A percentile compares a stretch with the other conserved stretches of the same genome.
Conservation (phyloP, 441 rosid species). For the Euphorbia schlechtendalii region DNA sequence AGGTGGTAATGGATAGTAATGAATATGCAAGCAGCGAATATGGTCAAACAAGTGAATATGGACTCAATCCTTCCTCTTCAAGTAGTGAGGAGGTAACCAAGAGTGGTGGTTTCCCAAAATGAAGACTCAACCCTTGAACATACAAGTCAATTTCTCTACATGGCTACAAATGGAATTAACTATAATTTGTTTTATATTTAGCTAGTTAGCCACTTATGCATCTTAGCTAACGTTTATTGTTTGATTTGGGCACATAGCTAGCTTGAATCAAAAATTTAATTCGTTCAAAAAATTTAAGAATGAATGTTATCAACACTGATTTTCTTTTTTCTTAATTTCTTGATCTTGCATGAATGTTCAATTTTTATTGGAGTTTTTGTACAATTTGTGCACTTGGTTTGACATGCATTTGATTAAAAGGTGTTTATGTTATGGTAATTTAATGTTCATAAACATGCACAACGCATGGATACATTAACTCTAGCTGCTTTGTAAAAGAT, state of each 20-base stretch:
- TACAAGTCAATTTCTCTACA: neutral
- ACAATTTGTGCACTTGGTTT: neutral
- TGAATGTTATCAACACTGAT: neutral
- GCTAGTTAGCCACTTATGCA: too few species aligned
- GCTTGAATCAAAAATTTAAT: neutral
- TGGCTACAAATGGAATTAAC: neutral
- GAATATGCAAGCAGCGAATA: constrained; percentile 54
- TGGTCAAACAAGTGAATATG: too few species aligned
- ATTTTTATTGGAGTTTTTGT: constrained; percentile 2
- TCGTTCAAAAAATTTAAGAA: neutral
- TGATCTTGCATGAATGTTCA: too few species aligned
- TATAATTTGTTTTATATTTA: neutral
- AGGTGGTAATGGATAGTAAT: constrained; percentile 36
- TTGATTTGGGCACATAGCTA: neutral
- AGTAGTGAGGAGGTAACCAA: too few species aligned
- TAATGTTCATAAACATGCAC: too few species aligned
- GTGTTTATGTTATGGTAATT: too few species aligned
- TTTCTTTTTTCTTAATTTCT: neutral
- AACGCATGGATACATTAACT: too few species aligned
- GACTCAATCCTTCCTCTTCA: too few species aligned
- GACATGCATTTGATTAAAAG: neutral
- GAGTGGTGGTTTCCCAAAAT: too few species aligned
- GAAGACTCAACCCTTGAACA: constrained; percentile 17
- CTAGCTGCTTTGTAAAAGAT: too few species aligned
- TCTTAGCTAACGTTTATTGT: neutral